Percentiles rank a stretch among this genome's conserved stretches.
Conservation (phyloP, 2,329 filamentous ascomycete genomes). For the Plenodomus lindquistii region DNA sequence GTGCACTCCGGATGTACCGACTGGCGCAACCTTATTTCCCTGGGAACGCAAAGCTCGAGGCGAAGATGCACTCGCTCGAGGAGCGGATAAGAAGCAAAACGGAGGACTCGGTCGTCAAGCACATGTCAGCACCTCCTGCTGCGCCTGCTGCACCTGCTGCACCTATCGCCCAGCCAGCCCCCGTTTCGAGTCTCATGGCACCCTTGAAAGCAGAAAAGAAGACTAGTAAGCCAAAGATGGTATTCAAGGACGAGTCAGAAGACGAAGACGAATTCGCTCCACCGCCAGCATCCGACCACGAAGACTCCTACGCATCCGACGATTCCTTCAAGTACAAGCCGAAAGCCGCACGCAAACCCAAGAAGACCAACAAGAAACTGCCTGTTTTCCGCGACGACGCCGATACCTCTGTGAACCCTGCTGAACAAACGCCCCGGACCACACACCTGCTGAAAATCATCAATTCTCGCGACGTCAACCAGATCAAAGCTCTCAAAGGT, state of each 20-base stretch:
- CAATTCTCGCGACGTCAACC: conserved; percentile 69
- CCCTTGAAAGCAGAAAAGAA: conserved; percentile 34
- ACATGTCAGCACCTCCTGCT: conserved; percentile 16
- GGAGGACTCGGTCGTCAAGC: conserved; percentile 27
- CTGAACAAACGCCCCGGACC: conserved; percentile 59
- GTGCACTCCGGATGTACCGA: conserved; percentile 83
- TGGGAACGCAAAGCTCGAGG: conserved; percentile 72
- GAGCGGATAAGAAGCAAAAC: conserved; percentile 53
- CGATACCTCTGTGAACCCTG: conserved; percentile 12
- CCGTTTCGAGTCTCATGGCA: conserved; percentile 43
- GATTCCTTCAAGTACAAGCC: conserved; percentile 45
- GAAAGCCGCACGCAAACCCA: conserved; percentile 41
- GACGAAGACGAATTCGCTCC: conserved; percentile 52
- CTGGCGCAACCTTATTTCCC: conserved; percentile 84
- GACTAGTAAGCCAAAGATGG: conserved; percentile 18
- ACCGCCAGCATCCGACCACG: conserved; percentile 38
- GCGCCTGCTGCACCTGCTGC: conserved; percentile 16
- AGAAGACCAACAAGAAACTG: conserved; percentile 38
- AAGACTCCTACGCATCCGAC: conserved; percentile 45
- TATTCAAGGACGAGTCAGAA: conserved; percentile 19
- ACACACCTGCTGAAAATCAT: conserved; percentile 69
- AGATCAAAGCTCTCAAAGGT: conserved; percentile 69
- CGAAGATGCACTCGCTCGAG: conserved; percentile 60
- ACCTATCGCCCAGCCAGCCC: conserved; percentile 4
- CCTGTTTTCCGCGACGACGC: conserved; percentile 43